Evolutionary conservation across 169 alveolate species (phyloP).

Genomic region (Besnoitia besnoiti): DNA sequence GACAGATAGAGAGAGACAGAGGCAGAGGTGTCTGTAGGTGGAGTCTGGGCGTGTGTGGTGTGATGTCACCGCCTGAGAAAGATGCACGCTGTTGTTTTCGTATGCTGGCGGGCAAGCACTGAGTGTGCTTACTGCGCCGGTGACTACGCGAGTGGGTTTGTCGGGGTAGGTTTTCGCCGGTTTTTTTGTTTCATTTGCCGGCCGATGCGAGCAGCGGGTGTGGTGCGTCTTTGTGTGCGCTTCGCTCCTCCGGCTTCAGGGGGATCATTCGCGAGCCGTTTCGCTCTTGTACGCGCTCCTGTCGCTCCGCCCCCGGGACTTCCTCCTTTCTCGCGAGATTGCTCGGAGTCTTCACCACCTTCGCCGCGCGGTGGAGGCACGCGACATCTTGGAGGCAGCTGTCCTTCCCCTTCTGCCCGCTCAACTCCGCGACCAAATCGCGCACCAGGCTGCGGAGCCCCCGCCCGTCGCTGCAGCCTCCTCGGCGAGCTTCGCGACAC

Average conservation of each 20-base stretch:
- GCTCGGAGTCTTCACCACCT: background rate
- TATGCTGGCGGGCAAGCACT: no score
- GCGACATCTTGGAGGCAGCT: background rate
- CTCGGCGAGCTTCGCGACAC: no score
- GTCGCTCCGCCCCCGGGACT: background rate
- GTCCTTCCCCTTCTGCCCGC: conserved; percentile 11
- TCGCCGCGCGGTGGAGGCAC: conserved; percentile 11
- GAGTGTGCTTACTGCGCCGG: no score
- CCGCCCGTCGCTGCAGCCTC: background rate
- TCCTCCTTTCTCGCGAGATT: background rate
- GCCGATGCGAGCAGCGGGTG: background rate
- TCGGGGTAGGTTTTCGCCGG: background rate
- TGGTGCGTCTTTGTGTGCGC: background rate
- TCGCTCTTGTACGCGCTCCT: background rate
- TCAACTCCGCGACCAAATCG: background rate
- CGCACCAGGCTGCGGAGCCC: background rate
- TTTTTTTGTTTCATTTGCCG: background rate
- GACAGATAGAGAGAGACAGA: no score
- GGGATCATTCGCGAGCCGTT: conserved; percentile 3
- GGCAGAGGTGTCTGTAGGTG: no score
- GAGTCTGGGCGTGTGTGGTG: no score
- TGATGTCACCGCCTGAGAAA: no score
- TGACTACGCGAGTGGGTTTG: no score
- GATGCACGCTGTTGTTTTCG: no score
- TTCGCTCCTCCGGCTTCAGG: background rate